Evolutionary conservation across 129 eudicot genomes (phyloP), one percentile per base, ranked within the genome.

Genomic region (Artemisia tridentata): DNA sequence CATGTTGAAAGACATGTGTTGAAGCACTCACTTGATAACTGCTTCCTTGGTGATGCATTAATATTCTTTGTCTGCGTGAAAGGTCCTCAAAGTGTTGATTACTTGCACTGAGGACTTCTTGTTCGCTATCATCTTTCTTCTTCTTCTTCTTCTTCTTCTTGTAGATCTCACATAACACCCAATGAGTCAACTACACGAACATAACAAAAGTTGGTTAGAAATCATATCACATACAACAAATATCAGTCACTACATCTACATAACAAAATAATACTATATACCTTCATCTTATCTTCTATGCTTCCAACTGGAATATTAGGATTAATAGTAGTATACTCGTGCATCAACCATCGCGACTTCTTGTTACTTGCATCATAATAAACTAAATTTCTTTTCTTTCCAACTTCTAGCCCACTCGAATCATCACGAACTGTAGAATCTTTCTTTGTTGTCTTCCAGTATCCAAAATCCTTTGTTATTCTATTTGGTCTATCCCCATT

Each of bases 381-480:
- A 2, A 16, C 55, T 50, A 50, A 50, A 50, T 25, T 38, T 51
- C 41, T 65, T 74, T 34, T 74, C 48, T 29, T 51, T 3, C 79
- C 71, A 52, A 65, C 65, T 17, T 12, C 55, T 11, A 19, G n/a
- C 11, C 46, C 13, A 19, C 21, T 34, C 63, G 9, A 18, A 16
- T 14, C 11, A 16, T 69, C 73, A 16, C 31, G 27, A 12, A 69
- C 63, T 1, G 5, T 17, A 7, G 12, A 15, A 29, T 17, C 13
- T 41, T 69, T 69, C 7, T 53, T 34, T 0, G 65, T 50, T 13
- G 79, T 46, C 29, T 50, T 74, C 79, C 79, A 74, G 11, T 6
- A 19, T 46, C 72, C 79, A 67, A 50, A 49, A 6, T 63, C 21
- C 29, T 13, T 21, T 8, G 63, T 15, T 17, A 7, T 21, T 61